Base-by-base conservation (phyloP, 2,329 filamentous ascomycete species). In the Purpureocillium takamizusanense region DNA sequence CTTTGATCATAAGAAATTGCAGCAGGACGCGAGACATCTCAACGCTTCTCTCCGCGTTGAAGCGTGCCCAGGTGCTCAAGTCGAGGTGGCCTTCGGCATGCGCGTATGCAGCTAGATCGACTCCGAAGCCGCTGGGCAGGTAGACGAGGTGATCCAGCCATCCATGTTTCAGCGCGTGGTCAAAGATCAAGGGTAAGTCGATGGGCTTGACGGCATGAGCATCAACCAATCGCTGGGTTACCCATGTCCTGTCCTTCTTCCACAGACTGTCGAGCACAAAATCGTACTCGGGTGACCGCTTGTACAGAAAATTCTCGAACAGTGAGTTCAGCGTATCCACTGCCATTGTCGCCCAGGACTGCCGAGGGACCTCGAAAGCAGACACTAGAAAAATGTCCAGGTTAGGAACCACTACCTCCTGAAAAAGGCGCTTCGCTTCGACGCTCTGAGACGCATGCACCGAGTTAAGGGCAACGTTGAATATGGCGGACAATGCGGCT, bases 221-320 rank as follows among this genome's bases (percentile, higher is more conserved):
- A 31, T 81, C 82, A 57, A 90, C 78, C 27, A 98, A 76, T 42
- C 85, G 79, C 46, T 81, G 76, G 9, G 82, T 81, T 13, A 97
- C 84, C 83, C 88, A 97, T 15, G 82, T 74, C 48, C 81, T 85
- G 55, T 97, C 87, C 55, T 92, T 88, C 49, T 83, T 81, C 89
- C 90, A 97, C 6, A 95, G 66, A 42, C 87, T 89, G 54, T 95
- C 83, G 41, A 98, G 74, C 12, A 95, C 90, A 46, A 95, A 94
- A 47, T 89, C 81, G 56, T 86, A 84, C 39, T 89, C 78, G 4
- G 81, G 73, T 10, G 87, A 79, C 40, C 80, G 76, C 59, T 89
- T 89, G 52, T 81, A 75, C 21, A 95, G 70, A 55, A 94, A 95
- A 10, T 84, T 83, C 37, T 86, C 81, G 50, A 95, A 90, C 1